A percentile compares a stretch with the other conserved stretches of the same genome.
Evolutionary conservation across 495 filamentous ascomycete genomes (phyloP).

Genomic region (Penicillium manginii): DNA sequence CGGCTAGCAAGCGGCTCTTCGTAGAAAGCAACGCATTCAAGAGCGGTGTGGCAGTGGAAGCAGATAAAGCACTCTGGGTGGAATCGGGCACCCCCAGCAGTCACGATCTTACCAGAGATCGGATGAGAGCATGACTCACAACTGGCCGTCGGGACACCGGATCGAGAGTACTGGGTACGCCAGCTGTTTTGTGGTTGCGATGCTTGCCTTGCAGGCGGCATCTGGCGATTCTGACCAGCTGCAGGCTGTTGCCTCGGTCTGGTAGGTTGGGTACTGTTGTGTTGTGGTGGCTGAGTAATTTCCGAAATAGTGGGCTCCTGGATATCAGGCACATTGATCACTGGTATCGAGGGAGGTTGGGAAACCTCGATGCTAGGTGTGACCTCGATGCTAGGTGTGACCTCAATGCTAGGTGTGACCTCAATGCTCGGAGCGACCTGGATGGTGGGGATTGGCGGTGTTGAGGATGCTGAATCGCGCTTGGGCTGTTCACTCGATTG

Average conservation of each 20-base stretch:
- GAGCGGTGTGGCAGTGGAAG: conserved; percentile 80
- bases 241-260: conserved; percentile 32
- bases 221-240: conserved; percentile 20
- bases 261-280: conserved; percentile 10
- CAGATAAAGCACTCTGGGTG: conserved; percentile 94
- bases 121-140: conserved; percentile 83
- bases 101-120: conserved; percentile 90
- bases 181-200: conserved; percentile 36
- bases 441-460: conserved; percentile 53
- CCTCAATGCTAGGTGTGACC: conserved; percentile 32
- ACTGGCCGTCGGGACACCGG: conserved; percentile 67
- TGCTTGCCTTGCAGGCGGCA: conserved; percentile 25
- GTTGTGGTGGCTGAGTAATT: conserved; percentile 21
- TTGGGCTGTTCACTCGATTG: conserved; percentile 56
- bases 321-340: conserved; percentile 64
- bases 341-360: conserved; percentile 58
- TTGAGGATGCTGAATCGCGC: conserved; percentile 28
- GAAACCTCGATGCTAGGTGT: conserved; percentile 46
- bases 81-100: conserved; percentile 78
- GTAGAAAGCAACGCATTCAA: conserved; percentile 96
- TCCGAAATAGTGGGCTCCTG: conserved; percentile 47
- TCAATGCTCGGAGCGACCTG: conserved; percentile 33
- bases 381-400: conserved; percentile 32
- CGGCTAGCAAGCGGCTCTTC: conserved; percentile 79
- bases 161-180: conserved; percentile 51